phyloP scores from a whole-genome alignment of 2,329 filamentous ascomycete species.

The Xylariales sp. region DNA sequence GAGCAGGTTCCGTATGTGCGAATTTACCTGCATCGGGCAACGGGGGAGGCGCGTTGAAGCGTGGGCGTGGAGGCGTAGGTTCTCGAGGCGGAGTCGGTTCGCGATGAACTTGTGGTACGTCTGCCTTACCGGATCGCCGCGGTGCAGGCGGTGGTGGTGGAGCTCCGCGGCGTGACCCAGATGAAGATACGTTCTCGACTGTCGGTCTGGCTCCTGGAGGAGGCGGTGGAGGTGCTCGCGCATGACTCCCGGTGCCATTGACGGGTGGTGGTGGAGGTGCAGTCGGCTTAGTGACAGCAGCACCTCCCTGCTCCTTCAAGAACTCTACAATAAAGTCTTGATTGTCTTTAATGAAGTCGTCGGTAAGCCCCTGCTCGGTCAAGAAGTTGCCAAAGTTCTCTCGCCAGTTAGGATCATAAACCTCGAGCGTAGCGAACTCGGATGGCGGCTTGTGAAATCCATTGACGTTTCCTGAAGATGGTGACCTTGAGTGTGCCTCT shows the following conservation, averaged over 20 bases:
- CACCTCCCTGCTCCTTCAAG: slow-evolving; percentile 51
- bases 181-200: slow-evolving; percentile 30
- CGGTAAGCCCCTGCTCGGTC: slow-evolving; percentile 56
- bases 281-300: slow-evolving; percentile 26
- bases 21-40: slow-evolving; percentile 87
- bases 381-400: slow-evolving; percentile 63
- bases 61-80: slow-evolving; percentile 62
- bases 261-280: slow-evolving; percentile 32
- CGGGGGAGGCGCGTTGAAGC: slow-evolving; percentile 83
- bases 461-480: slow-evolving; percentile 43
- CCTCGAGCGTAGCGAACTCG: slow-evolving; percentile 59
- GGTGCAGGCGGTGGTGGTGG: slow-evolving; percentile 56
- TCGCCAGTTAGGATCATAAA: slow-evolving; percentile 61
- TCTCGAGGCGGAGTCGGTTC: slow-evolving; percentile 62
- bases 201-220: slow-evolving; percentile 13
- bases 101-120: slow-evolving; percentile 34
- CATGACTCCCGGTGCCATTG: slow-evolving; percentile 26
- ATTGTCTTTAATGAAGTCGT: slow-evolving; percentile 63
- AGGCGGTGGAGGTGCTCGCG: slow-evolving; percentile 20
- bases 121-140: slow-evolving; percentile 51
- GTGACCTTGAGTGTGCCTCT: slow-evolving; percentile 29
- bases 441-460: slow-evolving; percentile 37
- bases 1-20: slow-evolving; percentile 52
- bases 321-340: slow-evolving; percentile 66
- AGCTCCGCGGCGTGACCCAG: slow-evolving; percentile 35